Evolutionary conservation across 441 rosid species (phyloP).

Genomic region (Hura crepitans): DNA sequence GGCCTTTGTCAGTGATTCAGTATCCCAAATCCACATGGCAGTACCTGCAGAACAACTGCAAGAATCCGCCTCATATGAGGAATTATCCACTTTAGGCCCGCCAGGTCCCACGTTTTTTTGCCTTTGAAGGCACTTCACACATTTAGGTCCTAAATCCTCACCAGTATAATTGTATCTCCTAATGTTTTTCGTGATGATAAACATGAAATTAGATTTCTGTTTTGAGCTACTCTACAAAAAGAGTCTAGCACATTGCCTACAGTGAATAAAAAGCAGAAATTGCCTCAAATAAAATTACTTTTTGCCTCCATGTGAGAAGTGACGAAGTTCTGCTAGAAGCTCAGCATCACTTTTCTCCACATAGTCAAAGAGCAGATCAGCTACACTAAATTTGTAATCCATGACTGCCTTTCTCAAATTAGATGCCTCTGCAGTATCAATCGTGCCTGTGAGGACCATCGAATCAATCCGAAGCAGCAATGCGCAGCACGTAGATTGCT

Average conservation of each 20-base stretch:
- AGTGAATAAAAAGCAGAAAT: background rate
- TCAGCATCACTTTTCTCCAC: constrained; percentile 48
- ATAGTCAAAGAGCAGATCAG: constrained; percentile 42
- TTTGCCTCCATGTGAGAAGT: constrained; percentile 42
- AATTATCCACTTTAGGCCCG: too few relatives aligned
- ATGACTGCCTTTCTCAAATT: constrained; percentile 49
- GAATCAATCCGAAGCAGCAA: constrained; percentile 72
- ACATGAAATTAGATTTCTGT: background rate
- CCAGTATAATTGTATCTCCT: too few relatives aligned
- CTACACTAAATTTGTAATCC: constrained; percentile 41
- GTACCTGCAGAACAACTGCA: too few relatives aligned
- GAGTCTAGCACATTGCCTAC: background rate
- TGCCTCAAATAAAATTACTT: constrained; percentile 34
- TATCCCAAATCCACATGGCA: too few relatives aligned
- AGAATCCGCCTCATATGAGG: too few relatives aligned
- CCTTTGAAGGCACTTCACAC: too few relatives aligned
- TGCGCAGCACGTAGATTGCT: constrained; percentile 47
- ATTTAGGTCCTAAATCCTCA: too few relatives aligned
- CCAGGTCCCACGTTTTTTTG: too few relatives aligned
- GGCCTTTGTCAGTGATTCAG: too few relatives aligned
- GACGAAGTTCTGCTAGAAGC: constrained; percentile 55
- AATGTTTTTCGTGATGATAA: too few relatives aligned
- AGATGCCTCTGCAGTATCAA: constrained; percentile 53
- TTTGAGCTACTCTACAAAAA: background rate
- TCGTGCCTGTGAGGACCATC: constrained; percentile 58